A percentile compares a stretch with the other conserved stretches of the same genome.
These are phyloP conservation scores for Pythium aquatile DNA, from an alignment of 352 stramenopile genomes.

Conservation along the genomic window DNA sequence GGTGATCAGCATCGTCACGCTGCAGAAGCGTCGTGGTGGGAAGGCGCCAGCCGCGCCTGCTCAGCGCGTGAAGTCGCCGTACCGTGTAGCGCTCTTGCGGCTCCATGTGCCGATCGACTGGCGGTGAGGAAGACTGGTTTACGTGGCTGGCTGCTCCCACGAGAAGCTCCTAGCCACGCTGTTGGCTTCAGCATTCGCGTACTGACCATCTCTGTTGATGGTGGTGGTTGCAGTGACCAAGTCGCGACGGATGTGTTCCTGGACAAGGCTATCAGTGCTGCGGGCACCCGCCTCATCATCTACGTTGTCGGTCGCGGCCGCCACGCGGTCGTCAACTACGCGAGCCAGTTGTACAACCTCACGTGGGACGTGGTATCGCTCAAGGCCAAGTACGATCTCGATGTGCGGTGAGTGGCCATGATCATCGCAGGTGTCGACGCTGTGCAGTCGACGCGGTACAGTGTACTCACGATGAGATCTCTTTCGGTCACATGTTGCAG, in stretches of 20 bases:
- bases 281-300: conserved; percentile 50
- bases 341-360: conserved; percentile 71
- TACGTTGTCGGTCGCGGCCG: conserved; percentile 59
- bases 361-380: conserved; percentile 67
- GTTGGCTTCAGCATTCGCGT: not conserved
- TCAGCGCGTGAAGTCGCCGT: not conserved
- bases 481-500: conserved; percentile 2
- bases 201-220: not conserved
- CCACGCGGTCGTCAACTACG: conserved; percentile 72
- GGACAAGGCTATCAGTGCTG: conserved; percentile 51
- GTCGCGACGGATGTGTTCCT: conserved; percentile 55
- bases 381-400: conserved; percentile 52
- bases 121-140: conserved; percentile 8
- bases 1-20: conserved; percentile 16
- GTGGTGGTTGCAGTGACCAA: conserved; percentile 11
- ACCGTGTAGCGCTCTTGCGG: conserved; percentile 7
- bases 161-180: not conserved
- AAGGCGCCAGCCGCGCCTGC: not conserved
- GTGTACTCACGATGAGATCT: not conserved
- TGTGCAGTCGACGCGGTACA: not conserved
- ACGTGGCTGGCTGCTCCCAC: not conserved
- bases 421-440: not conserved
- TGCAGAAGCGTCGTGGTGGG: conserved; percentile 11
- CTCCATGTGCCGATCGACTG: conserved; percentile 15
- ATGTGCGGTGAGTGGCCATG: conserved; percentile 27